Evolutionary conservation across 257 asterid genomes (phyloP).

Genomic region (Eustoma russellianum): DNA sequence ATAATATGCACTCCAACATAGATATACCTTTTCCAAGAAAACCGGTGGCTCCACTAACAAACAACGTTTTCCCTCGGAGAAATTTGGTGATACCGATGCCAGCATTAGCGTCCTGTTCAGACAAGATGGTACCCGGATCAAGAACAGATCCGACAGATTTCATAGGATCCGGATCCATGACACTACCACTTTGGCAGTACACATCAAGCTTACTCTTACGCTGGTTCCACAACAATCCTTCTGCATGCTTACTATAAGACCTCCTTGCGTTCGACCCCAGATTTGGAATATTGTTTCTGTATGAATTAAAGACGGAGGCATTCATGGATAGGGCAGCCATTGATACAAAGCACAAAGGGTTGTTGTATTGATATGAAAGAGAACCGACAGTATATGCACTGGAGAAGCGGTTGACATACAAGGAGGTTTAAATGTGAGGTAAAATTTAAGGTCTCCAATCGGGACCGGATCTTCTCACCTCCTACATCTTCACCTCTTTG

Average conservation of each 20-base stretch:
- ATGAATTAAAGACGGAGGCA: slow-evolving; percentile 6
- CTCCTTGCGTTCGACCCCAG: slow-evolving; percentile 5
- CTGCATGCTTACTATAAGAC: slow-evolving; percentile 18
- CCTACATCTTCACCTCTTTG: no score
- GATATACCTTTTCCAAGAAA: slow-evolving; percentile 68
- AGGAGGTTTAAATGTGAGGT: no score
- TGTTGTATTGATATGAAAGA: no score
- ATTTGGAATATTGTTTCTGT: slow-evolving; percentile 32
- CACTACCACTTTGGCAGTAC: background rate
- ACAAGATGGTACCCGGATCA: background rate
- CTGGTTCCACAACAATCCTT: slow-evolving; percentile 3
- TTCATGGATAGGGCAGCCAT: slow-evolving; percentile 4
- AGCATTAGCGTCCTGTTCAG: background rate
- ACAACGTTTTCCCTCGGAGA: slow-evolving; percentile 37
- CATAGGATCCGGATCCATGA: background rate
- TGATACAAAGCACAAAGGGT: slow-evolving; percentile 1
- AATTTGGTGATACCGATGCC: slow-evolving; percentile 51
- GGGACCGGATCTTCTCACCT: no score
- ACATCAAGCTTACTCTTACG: background rate
- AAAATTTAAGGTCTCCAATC: no score
- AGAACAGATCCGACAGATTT: slow-evolving; percentile 16
- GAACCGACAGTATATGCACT: no score
- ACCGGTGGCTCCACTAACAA: slow-evolving; percentile 68
- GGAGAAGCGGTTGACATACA: no score
- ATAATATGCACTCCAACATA: no score